These are phyloP conservation scores for Lecanoromycetidae sp. DNA, from an alignment of 2,329 filamentous ascomycete species.

Conservation along the genomic window DNA sequence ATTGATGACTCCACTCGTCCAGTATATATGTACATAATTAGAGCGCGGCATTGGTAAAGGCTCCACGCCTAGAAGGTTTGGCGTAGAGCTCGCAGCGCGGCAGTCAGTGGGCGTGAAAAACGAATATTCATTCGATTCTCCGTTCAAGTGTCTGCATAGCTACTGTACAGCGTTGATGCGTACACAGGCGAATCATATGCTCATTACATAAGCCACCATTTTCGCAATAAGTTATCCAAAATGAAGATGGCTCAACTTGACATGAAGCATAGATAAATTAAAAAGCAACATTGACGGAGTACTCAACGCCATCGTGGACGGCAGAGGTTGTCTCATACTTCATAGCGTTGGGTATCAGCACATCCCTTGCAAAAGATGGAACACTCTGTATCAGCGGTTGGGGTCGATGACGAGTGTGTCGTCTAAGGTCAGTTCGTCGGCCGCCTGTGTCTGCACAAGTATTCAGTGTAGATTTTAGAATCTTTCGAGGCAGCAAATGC, in stretches of 20 bases:
- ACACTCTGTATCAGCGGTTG: background rate
- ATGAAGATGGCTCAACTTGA: no score
- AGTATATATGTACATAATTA: slow-evolving; percentile 8
- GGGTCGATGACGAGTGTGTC: background rate
- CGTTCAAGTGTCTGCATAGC: background rate
- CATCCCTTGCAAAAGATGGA: background rate
- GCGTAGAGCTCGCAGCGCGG: background rate
- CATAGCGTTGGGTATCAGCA: background rate
- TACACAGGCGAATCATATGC: no score
- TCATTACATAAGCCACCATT: no score
- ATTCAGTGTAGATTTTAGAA: no score
- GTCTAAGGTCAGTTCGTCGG: background rate
- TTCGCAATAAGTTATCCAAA: no score
- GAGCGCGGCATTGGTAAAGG: background rate
- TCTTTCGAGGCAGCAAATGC: no score
- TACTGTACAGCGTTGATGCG: no score
- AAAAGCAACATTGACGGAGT: background rate
- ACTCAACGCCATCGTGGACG: background rate
- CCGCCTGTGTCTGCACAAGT: background rate
- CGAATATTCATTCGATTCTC: background rate
- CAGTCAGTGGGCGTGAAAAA: no score
- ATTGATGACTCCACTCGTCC: slow-evolving; percentile 7
- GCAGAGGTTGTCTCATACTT: background rate
- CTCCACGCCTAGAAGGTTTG: background rate
- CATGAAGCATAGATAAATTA: background rate